Conservation (phyloP, 23 red algal species). For the Gracilaria gracilis region DNA sequence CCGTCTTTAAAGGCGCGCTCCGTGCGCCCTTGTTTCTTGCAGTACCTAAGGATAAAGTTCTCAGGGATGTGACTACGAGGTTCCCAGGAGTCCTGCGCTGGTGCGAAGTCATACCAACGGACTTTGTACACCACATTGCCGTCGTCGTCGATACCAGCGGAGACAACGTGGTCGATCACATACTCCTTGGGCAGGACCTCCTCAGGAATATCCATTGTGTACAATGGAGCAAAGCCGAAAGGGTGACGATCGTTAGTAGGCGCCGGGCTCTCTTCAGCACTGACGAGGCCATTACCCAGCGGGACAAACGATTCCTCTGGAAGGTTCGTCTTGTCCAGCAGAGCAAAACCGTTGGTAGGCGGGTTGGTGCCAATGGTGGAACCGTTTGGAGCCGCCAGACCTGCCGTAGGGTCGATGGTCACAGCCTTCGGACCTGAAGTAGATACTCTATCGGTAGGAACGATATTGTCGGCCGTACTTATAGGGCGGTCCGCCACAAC, state of each 20-base stretch:
- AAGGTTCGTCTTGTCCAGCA: neutral
- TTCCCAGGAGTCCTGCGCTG: neutral
- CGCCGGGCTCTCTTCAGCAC: too few relatives aligned
- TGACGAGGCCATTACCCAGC: too few relatives aligned
- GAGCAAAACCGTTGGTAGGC: neutral
- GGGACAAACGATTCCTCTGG: too few relatives aligned
- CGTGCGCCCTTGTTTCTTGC: neutral
- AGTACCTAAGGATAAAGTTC: conserved; percentile 25
- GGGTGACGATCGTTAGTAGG: too few relatives aligned
- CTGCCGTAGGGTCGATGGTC: too few relatives aligned
- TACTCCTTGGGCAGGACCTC: neutral
- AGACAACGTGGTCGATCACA: neutral
- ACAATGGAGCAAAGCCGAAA: too few relatives aligned
- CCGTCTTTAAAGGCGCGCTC: conserved; percentile 17
- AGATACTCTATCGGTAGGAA: too few relatives aligned
- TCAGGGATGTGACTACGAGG: neutral
- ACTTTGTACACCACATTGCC: conserved; percentile 13
- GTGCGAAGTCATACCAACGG: conserved; percentile 2
- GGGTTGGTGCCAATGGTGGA: too few relatives aligned
- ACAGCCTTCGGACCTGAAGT: too few relatives aligned
- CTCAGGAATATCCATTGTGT: neutral
- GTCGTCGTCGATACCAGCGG: neutral
- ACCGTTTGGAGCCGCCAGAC: too few relatives aligned
- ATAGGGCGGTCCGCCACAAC: too few relatives aligned
- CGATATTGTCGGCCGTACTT: too few relatives aligned